phyloP scores from a whole-genome alignment of 352 stramenopile species.

The Pythium volutum region DNA sequence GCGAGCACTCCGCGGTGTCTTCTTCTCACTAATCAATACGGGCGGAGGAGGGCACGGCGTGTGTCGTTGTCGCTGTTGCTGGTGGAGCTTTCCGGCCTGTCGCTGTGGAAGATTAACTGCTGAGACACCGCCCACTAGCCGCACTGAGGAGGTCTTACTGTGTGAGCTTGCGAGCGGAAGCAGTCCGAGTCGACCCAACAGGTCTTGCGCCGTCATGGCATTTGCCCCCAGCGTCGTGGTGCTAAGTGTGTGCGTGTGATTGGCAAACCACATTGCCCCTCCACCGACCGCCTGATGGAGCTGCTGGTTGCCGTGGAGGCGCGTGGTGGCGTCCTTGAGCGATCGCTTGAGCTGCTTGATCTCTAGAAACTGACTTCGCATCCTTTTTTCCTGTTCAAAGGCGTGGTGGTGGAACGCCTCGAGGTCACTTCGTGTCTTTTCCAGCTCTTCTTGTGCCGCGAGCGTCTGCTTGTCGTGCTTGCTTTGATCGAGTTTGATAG shows the following conservation, averaged over 20 bases:
- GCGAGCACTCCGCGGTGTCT: conserved; percentile 3
- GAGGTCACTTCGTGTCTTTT: conserved; percentile 37
- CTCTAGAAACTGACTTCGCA: conserved; percentile 57
- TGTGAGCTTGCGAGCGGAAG: conserved; percentile 1
- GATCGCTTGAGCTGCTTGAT: conserved; percentile 78
- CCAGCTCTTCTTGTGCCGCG: conserved; percentile 42
- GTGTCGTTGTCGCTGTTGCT: not conserved
- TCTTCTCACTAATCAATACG: not conserved
- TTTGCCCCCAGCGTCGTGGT: not conserved
- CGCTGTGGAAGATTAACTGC: not conserved
- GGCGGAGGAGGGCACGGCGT: conserved; percentile 5
- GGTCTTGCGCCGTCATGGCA: not conserved
- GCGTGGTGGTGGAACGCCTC: conserved; percentile 50
- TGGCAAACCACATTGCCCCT: conserved; percentile 33
- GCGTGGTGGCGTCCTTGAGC: conserved; percentile 46
- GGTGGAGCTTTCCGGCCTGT: not conserved
- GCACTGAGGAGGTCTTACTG: conserved; percentile 13
- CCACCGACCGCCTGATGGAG: conserved; percentile 39
- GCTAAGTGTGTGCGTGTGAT: conserved; percentile 1
- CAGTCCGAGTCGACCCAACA: conserved; percentile 10
- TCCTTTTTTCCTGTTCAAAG: conserved; percentile 54
- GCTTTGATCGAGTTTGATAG: conserved; percentile 37
- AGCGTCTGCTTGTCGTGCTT: conserved; percentile 54
- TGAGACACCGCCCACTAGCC: not conserved
- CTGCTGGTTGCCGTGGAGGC: conserved; percentile 56